Base-by-base conservation (phyloP, 495 filamentous ascomycete genomes). In the Corynascus novoguineensis region DNA sequence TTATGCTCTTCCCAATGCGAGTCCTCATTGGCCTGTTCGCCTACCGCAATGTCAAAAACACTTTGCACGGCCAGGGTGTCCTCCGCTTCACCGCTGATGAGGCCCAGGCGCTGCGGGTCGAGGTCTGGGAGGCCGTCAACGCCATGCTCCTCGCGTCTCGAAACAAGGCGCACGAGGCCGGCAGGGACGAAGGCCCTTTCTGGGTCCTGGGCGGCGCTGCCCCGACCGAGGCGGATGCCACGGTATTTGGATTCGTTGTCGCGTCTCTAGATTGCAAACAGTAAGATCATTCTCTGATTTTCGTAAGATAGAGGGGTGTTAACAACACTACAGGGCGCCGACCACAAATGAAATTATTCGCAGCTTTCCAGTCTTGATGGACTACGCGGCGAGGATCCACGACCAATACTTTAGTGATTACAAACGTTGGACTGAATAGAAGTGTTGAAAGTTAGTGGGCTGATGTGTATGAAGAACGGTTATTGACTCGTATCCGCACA, bases 371-470 rank as follows among this genome's bases (percentile, higher is more conserved):
- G 68, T 70, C 0, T 50, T 86, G 22, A 22, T 81, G 44, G 80
- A 84, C 0, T 87, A 86, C 65, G 83, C 80, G 7, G 44, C 53
- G 10, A 69, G 78, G 37, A 83, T 87, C 28, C 83, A 85, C 62
- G 65, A 78, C 22, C 48, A 53, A 0, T 86, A 81, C 60, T 86
- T 86, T 53, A 72, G 78, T 0, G 83, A 86, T 48, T 87, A 86
- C 67, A 29, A 49, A 25, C 5, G 25, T 4, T 59, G 50, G 57
- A 11, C 42, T 11, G 42, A 49, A 4, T 53, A 42, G 34, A 35
- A 31, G 29, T 5, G 29, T 10, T n/a, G 29, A 31, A 31, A 10
- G 29, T 31, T 5, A 31, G 5, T 31, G 29, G 29, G 29, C 10
- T 31, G 10, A 31, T 10, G 29, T 31, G 29, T 31, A 31, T 31